A percentile compares a stretch with the other conserved stretches of the same genome.
Evolutionary conservation across 345 rosid species (phyloP).

Genomic region (Viola odorata): DNA sequence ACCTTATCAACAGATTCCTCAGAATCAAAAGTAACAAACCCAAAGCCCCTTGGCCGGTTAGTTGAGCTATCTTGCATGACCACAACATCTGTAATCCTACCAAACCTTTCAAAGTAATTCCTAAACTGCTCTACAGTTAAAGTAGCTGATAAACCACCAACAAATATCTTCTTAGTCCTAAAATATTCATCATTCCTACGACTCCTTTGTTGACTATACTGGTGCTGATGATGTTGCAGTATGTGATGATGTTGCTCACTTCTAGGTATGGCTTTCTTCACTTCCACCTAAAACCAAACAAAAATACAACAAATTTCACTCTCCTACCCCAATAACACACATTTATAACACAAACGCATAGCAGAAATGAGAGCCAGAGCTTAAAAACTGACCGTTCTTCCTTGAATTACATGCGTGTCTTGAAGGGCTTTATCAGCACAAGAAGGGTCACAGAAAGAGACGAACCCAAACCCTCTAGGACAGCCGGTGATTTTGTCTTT

Average conservation of each 20-base stretch:
- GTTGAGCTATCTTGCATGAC: slow-evolving; percentile 72
- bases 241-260: slow-evolving; percentile 35
- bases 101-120: slow-evolving; percentile 67
- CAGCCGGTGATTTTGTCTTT: slow-evolving; percentile 37
- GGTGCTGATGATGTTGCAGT: slow-evolving; percentile 15
- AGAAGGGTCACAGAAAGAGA: slow-evolving; percentile 46
- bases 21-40: slow-evolving; percentile 66
- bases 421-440: slow-evolving; percentile 51
- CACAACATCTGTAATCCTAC: slow-evolving; percentile 68
- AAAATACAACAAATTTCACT: background rate
- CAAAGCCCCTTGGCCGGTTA: slow-evolving; percentile 80
- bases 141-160: slow-evolving; percentile 70
- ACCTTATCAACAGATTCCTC: slow-evolving; percentile 69
- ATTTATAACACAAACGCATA: background rate
- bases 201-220: slow-evolving; percentile 10
- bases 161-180: slow-evolving; percentile 67
- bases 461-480: slow-evolving; percentile 71
- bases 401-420: slow-evolving; percentile 55
- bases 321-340: too few relatives aligned
- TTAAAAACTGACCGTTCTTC: slow-evolving; percentile 53
- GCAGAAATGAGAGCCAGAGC: background rate
- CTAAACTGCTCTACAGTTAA: slow-evolving; percentile 62
- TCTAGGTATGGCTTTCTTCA: slow-evolving; percentile 26
- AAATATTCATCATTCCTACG: slow-evolving; percentile 9
- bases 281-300: slow-evolving; percentile 24